phyloP scores from a whole-genome alignment of 768 basidiomycete species.

The Exsudoporus frostii region DNA sequence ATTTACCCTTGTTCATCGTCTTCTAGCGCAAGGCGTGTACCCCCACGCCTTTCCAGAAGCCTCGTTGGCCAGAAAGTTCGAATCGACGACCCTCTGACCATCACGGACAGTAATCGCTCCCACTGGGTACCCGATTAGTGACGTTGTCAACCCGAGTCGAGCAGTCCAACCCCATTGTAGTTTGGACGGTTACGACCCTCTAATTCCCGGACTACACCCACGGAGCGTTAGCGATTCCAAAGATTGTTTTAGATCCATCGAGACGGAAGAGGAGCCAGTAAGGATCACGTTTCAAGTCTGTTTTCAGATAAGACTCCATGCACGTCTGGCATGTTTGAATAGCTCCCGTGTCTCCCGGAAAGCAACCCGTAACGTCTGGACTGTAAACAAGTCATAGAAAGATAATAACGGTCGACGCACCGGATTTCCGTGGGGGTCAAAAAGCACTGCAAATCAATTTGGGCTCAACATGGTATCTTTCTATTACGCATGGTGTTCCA shows the following conservation, averaged over 20 bases:
- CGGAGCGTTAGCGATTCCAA: neutral
- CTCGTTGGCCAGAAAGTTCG: neutral
- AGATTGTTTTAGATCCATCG: neutral
- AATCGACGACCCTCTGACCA: neutral
- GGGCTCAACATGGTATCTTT: neutral
- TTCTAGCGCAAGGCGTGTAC: neutral
- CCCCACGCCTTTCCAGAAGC: neutral
- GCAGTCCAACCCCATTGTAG: neutral
- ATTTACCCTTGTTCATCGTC: neutral
- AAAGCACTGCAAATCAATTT: slow-evolving; percentile 1
- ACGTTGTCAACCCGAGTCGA: neutral
- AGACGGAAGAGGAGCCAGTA: neutral
- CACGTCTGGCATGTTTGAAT: neutral
- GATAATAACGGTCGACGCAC: neutral
- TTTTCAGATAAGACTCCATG: slow-evolving; percentile 7
- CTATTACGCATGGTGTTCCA: neutral
- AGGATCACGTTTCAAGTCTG: slow-evolving; percentile 2
- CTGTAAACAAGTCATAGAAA: neutral
- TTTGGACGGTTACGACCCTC: neutral
- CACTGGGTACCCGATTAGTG: neutral
- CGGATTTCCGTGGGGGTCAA: neutral
- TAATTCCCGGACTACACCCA: neutral
- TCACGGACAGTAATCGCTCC: neutral
- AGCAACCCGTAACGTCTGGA: too few relatives aligned
- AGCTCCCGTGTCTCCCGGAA: slow-evolving; percentile 7